A percentile compares a stretch with the other conserved stretches of the same genome.
phyloP scores from a whole-genome alignment of 192 early-diverging fungal species.

The Backusella psychrophila region DNA sequence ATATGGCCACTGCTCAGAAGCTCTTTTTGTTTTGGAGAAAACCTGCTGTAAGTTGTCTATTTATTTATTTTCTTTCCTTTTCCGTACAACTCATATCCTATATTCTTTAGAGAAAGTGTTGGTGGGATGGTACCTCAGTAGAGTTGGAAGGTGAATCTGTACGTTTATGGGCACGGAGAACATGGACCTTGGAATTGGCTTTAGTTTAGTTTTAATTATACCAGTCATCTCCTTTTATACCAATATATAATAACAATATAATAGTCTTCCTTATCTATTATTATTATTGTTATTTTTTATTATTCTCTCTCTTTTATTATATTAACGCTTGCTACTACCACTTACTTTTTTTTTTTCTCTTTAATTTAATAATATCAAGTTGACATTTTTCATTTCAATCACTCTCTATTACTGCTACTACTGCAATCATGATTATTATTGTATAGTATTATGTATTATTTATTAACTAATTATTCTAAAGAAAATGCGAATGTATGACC shows the following conservation, averaged over 20 bases:
- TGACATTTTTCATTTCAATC: not conserved
- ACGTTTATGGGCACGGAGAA: constrained; percentile 74
- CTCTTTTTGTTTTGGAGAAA: constrained; percentile 82
- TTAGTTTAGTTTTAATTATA: constrained; percentile 44
- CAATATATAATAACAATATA: constrained; percentile 5
- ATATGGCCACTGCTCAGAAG: constrained; percentile 77
- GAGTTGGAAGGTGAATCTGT: constrained; percentile 51
- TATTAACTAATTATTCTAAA: not conserved
- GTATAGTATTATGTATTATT: not conserved
- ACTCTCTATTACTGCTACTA: not conserved
- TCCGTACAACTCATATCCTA: not conserved
- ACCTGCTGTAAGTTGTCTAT: constrained; percentile 55
- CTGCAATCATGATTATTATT: not conserved
- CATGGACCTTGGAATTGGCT: constrained; percentile 78
- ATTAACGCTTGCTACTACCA: not conserved
- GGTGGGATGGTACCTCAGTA: constrained; percentile 80
- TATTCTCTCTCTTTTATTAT: not conserved
- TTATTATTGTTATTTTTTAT: not conserved
- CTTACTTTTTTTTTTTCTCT: not conserved
- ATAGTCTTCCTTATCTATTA: not conserved
- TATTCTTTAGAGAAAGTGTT: constrained; percentile 64
- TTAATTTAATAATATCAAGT: constrained; percentile 4
- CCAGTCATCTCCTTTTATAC: not conserved
- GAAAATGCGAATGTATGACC: constrained; percentile 10
- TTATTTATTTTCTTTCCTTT: not conserved